phyloP scores from a whole-genome alignment of 2,329 filamentous ascomycete genomes.

The Setomelanomma holmii region DNA sequence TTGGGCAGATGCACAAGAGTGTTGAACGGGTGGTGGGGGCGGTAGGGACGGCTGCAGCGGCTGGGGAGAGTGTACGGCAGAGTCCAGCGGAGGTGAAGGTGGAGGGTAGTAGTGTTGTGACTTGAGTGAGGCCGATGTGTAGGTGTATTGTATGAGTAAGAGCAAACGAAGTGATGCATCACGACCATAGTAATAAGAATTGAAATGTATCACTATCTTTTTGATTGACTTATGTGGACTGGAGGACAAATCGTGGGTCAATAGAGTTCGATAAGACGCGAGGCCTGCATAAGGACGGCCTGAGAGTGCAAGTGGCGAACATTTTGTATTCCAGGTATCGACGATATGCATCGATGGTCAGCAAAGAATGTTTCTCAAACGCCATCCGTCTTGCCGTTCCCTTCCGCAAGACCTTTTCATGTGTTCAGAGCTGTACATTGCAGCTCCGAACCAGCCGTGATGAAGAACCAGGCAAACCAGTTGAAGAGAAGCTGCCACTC shows the following conservation, averaged over 20 bases:
- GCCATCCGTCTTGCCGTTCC: slow-evolving; percentile 48
- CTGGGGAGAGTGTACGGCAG: background rate
- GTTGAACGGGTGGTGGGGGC: background rate
- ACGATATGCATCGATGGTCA: slow-evolving; percentile 52
- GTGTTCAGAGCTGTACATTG: slow-evolving; percentile 49
- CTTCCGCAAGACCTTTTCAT: slow-evolving; percentile 48
- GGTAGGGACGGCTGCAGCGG: background rate
- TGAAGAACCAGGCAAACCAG: slow-evolving; percentile 41
- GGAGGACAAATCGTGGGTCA: too few relatives aligned
- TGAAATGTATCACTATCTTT: background rate
- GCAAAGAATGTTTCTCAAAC: slow-evolving; percentile 49
- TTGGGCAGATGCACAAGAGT: background rate
- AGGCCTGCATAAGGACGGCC: background rate
- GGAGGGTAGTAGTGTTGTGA: background rate
- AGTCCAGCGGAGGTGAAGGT: background rate
- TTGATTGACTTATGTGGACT: too few relatives aligned
- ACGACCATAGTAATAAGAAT: slow-evolving; percentile 4
- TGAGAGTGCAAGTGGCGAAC: slow-evolving; percentile 6
- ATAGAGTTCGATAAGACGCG: background rate
- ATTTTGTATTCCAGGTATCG: slow-evolving; percentile 40
- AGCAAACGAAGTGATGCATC: slow-evolving; percentile 1
- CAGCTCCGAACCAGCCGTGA: slow-evolving; percentile 44
- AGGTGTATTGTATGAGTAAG: background rate
- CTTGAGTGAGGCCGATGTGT: background rate
- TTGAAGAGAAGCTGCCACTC: slow-evolving; percentile 42